A percentile compares a stretch with the other conserved stretches of the same genome.
Conservation (phyloP, 2,329 filamentous ascomycete genomes). For the Xylaria multiplex region DNA sequence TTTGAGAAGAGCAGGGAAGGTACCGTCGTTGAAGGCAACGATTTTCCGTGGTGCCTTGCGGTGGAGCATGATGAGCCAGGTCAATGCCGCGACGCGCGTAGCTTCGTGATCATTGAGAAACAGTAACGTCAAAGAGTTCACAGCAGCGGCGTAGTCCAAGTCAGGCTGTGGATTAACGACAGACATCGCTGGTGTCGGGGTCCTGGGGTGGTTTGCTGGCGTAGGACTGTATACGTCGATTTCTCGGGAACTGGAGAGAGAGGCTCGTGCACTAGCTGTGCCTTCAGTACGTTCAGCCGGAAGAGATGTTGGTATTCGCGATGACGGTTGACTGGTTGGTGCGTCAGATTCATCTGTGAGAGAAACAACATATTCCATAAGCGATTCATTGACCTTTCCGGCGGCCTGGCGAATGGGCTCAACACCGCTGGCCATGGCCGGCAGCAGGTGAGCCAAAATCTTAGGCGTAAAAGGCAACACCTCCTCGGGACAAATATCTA, state of each 20-base stretch:
- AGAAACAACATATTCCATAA: constrained; percentile 95
- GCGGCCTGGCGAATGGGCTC: constrained; percentile 91
- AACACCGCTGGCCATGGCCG: constrained; percentile 90
- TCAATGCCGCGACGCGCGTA: constrained; percentile 90
- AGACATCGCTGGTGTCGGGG: constrained; percentile 56
- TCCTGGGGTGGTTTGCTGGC: constrained; percentile 60
- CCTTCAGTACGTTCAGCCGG: constrained; percentile 59
- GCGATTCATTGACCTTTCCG: constrained; percentile 84
- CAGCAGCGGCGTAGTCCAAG: constrained; percentile 94
- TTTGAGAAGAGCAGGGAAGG: constrained; percentile 94
- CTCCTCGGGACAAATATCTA: constrained; percentile 97
- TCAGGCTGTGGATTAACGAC: constrained; percentile 67
- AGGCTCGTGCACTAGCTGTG: constrained; percentile 61
- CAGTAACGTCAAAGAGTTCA: constrained; percentile 89
- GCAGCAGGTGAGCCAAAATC: constrained; percentile 89
- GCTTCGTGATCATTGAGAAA: constrained; percentile 98
- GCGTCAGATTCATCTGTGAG: constrained; percentile 75
- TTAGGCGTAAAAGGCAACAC: constrained; percentile 94
- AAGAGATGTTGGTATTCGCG: constrained; percentile 55
- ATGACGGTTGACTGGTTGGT: constrained; percentile 49
- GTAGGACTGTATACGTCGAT: constrained; percentile 63
- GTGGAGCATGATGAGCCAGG: constrained; percentile 98
- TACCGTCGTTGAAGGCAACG: constrained; percentile 94
- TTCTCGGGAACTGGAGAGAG: constrained; percentile 64
- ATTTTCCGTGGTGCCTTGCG: constrained; percentile 93